These are phyloP conservation scores for Colletotrichum camelliae DNA, from an alignment of 2,329 filamentous ascomycete species.

Conservation along the genomic window DNA sequence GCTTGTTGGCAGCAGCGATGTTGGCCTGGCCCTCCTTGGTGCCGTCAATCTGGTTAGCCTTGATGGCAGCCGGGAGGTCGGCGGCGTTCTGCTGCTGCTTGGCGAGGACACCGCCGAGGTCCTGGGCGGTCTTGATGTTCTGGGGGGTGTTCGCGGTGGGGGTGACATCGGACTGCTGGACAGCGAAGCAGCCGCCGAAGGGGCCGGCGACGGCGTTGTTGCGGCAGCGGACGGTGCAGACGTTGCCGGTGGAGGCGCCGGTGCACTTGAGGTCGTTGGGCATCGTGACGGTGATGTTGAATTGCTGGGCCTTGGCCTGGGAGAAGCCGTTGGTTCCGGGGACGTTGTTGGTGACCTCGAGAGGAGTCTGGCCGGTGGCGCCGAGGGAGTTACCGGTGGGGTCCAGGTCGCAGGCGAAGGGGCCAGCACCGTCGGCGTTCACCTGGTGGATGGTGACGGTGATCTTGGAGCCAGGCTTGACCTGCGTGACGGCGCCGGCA, in stretches of 20 bases:
- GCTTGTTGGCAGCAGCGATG: slow-evolving; percentile 42
- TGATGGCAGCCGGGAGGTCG: slow-evolving; percentile 48
- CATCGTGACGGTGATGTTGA: slow-evolving; percentile 61
- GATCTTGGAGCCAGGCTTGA: slow-evolving; percentile 49
- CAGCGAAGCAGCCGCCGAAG: slow-evolving; percentile 63
- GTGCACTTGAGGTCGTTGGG: slow-evolving; percentile 53
- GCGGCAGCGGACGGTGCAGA: slow-evolving; percentile 64
- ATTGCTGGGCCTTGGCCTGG: slow-evolving; percentile 59
- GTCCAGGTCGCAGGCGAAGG: slow-evolving; percentile 60
- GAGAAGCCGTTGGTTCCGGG: slow-evolving; percentile 64
- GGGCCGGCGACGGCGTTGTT: slow-evolving; percentile 63
- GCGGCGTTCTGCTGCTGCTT: slow-evolving; percentile 55
- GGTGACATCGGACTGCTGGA: slow-evolving; percentile 56
- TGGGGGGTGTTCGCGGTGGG: slow-evolving; percentile 47
- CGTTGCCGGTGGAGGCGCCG: slow-evolving; percentile 60
- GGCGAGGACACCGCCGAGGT: slow-evolving; percentile 46
- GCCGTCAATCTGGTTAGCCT: slow-evolving; percentile 49
- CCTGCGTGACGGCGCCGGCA: slow-evolving; percentile 52
- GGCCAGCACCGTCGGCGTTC: slow-evolving; percentile 59
- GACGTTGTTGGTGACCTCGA: slow-evolving; percentile 63
- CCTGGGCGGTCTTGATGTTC: slow-evolving; percentile 51
- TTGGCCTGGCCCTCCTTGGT: slow-evolving; percentile 30
- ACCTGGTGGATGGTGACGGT: slow-evolving; percentile 58
- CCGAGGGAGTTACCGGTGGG: slow-evolving; percentile 49
- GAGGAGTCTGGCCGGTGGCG: slow-evolving; percentile 46